Evolutionary conservation across 805 yeast genomes (phyloP).

Genomic region (Spathaspora passalidarum): DNA sequence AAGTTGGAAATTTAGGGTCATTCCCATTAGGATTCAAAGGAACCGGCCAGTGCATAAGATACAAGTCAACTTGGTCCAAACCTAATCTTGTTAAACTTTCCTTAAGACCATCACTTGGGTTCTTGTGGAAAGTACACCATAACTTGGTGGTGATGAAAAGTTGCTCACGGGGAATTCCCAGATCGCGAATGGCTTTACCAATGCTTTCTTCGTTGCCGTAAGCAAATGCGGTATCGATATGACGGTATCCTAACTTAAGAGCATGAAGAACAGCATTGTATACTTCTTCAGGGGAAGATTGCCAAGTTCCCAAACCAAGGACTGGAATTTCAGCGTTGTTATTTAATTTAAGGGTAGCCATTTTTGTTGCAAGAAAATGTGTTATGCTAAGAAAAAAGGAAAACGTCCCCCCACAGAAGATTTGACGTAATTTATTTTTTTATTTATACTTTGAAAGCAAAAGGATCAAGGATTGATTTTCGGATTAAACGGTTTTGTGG

Average conservation of each 20-base stretch:
- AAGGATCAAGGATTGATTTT: background rate
- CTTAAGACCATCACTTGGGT: constrained; percentile 51
- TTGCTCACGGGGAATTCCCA: constrained; percentile 61
- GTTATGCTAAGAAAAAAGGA: background rate
- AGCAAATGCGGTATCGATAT: constrained; percentile 71
- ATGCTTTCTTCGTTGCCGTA: constrained; percentile 66
- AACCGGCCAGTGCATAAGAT: constrained; percentile 78
- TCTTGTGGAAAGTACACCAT: constrained; percentile 52
- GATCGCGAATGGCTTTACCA: constrained; percentile 49
- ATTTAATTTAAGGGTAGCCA: constrained; percentile 38
- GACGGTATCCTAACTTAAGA: constrained; percentile 61
- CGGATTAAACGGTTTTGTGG: background rate
- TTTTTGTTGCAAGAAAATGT: background rate
- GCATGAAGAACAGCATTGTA: constrained; percentile 56
- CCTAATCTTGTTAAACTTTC: constrained; percentile 59
- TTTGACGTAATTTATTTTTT: background rate
- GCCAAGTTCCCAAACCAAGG: constrained; percentile 73
- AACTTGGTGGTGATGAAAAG: constrained; percentile 70
- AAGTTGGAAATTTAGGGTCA: constrained; percentile 29
- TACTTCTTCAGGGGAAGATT: constrained; percentile 52
- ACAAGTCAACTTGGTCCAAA: constrained; percentile 72
- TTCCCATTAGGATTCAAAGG: constrained; percentile 38
- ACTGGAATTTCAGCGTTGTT: constrained; percentile 60
- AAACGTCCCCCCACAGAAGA: too few relatives aligned
- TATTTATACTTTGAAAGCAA: background rate